Conservation (phyloP, 257 asterid species). For the Parsonsia alboflavescens region DNA sequence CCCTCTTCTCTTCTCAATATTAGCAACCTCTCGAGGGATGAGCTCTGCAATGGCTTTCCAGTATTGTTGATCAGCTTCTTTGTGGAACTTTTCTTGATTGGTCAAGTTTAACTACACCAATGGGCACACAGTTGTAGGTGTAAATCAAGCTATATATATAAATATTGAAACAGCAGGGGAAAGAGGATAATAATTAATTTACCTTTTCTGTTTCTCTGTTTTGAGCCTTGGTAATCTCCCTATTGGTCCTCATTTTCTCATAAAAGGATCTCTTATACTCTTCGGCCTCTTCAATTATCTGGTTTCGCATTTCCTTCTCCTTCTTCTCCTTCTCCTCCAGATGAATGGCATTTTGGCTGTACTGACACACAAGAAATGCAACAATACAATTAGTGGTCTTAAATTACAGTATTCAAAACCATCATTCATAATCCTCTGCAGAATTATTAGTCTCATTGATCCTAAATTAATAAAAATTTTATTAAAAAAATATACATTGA, state of each 20-base stretch:
- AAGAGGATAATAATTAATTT: background rate
- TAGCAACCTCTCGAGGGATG: constrained; percentile 82
- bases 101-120: constrained; percentile 50
- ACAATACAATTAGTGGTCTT: background rate
- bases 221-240: constrained; percentile 58
- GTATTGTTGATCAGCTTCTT: constrained; percentile 77
- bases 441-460: no score
- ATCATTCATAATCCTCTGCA: background rate
- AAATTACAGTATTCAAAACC: background rate
- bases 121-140: background rate
- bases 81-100: constrained; percentile 88
- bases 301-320: constrained; percentile 79
- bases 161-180: background rate
- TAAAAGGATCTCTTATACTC: constrained; percentile 70
- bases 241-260: constrained; percentile 57
- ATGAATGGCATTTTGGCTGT: constrained; percentile 75
- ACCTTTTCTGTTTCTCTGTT: constrained; percentile 90
- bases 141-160: no score
- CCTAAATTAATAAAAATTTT: no score
- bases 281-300: constrained; percentile 80
- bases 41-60: constrained; percentile 90
- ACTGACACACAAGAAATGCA: background rate
- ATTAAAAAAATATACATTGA: background rate
- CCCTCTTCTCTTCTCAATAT: constrained; percentile 77
- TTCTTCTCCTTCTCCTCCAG: constrained; percentile 91